A percentile compares a stretch with the other conserved stretches of the same genome.
These are phyloP conservation scores for Gnomoniopsis smithogilvyi DNA, from an alignment of 2,329 filamentous ascomycete genomes.

Conservation along the genomic window DNA sequence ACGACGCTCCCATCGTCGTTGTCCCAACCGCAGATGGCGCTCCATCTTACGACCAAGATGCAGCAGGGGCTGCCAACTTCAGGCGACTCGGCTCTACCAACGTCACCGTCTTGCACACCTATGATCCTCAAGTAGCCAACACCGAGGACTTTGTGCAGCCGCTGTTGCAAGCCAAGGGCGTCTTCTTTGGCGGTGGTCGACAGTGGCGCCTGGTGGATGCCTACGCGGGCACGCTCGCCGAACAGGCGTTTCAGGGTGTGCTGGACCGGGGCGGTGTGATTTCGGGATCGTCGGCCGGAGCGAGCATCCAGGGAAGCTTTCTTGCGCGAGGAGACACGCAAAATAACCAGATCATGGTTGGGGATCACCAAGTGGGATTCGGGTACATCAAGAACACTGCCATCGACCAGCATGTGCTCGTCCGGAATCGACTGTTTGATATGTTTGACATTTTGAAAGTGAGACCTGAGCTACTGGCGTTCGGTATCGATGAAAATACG, in stretches of 20 bases:
- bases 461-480: constrained; percentile 27
- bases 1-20: constrained; percentile 26
- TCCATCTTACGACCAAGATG: constrained; percentile 25
- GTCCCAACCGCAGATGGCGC: constrained; percentile 29
- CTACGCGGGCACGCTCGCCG: constrained; percentile 29
- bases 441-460: constrained; percentile 31
- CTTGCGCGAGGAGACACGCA: constrained; percentile 30
- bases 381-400: constrained; percentile 27
- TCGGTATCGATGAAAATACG: constrained; percentile 31
- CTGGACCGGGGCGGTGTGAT: constrained; percentile 27
- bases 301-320: constrained; percentile 30
- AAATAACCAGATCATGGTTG: constrained; percentile 28
- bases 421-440: constrained; percentile 29
- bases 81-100: constrained; percentile 25
- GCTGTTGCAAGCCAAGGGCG: constrained; percentile 22
- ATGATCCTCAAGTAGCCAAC: constrained; percentile 27
- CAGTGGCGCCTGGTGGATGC: constrained; percentile 32
- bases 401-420: constrained; percentile 31
- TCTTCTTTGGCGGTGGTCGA: constrained; percentile 31
- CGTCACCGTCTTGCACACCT: constrained; percentile 30
- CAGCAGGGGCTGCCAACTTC: constrained; percentile 24
- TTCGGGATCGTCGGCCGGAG: constrained; percentile 28
- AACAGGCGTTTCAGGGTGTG: constrained; percentile 26
- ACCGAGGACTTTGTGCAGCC: constrained; percentile 29
- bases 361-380: constrained; percentile 30